A percentile compares a stretch with the other conserved stretches of the same genome.
phyloP scores from a whole-genome alignment of 2,329 filamentous ascomycete genomes.

The Mycosphaerella sp. region DNA sequence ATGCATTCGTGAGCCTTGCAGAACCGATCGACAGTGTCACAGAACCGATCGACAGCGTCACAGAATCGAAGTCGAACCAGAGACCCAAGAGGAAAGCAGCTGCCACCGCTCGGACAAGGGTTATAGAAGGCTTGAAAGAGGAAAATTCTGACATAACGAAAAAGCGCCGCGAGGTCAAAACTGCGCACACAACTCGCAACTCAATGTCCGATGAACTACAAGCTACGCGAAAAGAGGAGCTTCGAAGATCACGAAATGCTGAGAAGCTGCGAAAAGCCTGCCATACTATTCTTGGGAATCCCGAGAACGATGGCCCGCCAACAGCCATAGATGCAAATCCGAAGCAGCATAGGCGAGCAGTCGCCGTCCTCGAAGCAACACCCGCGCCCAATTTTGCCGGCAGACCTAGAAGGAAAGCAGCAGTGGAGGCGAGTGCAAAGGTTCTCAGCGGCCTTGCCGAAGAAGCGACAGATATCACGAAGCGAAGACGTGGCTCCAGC shows the following conservation, averaged over 20 bases:
- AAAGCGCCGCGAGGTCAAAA: conserved; percentile 14
- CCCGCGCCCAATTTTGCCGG: neutral
- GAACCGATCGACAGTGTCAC: neutral
- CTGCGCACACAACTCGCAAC: neutral
- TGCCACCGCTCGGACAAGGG: conserved; percentile 20
- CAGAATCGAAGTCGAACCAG: neutral
- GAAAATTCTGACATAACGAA: conserved; percentile 25
- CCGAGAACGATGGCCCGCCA: no score
- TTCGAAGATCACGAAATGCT: neutral
- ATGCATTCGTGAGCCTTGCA: neutral
- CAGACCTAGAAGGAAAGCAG: conserved; percentile 25
- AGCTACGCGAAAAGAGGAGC: neutral
- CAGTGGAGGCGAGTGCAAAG: conserved; percentile 20
- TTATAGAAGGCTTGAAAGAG: conserved; percentile 22
- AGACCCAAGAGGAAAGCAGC: conserved; percentile 26
- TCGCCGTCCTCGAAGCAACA: neutral
- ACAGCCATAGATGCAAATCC: no score
- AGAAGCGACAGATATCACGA: conserved; percentile 24
- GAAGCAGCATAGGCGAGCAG: neutral
- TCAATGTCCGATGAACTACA: neutral
- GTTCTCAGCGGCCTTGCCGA: conserved; percentile 22
- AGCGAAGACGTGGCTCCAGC: conserved; percentile 15
- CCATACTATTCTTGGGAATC: no score
- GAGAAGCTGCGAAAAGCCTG: neutral
- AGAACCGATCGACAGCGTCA: neutral